These are phyloP conservation scores for Ascochyta clinopodiicola DNA, from an alignment of 2,329 filamentous ascomycete species.

Conservation along the genomic window DNA sequence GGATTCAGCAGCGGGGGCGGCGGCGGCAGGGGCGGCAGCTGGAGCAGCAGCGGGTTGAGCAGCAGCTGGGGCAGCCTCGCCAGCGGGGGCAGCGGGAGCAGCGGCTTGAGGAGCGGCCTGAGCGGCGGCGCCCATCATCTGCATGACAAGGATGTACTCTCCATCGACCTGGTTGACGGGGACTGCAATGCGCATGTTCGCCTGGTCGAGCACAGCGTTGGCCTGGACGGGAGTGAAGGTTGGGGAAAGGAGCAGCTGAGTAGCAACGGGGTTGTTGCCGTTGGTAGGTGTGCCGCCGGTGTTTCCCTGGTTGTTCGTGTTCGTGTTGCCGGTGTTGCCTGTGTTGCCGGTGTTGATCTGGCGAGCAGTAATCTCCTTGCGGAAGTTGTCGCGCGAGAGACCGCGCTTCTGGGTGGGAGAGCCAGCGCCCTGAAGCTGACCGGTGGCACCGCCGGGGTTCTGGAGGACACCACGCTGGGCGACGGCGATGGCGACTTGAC, in stretches of 20 bases:
- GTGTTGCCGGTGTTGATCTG: conserved; percentile 14
- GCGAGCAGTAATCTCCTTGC: conserved; percentile 30
- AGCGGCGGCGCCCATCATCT: conserved; percentile 27
- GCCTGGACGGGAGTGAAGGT: conserved; percentile 47
- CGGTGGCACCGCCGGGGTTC: conserved; percentile 47
- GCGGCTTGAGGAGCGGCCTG: conserved; percentile 20
- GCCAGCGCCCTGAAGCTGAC: conserved; percentile 34
- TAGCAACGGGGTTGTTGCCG: conserved; percentile 43
- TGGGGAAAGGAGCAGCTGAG: conserved; percentile 42
- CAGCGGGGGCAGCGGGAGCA: conserved; percentile 1
- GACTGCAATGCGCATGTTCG: conserved; percentile 47
- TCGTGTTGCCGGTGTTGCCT: not conserved
- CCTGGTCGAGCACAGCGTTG: conserved; percentile 42
- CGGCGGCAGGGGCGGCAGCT: not conserved
- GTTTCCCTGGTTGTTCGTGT: conserved; percentile 12
- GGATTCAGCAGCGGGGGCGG: conserved; percentile 1
- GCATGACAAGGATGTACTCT: conserved; percentile 47
- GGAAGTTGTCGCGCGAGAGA: conserved; percentile 31
- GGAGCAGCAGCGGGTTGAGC: conserved; percentile 13
- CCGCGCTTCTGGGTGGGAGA: conserved; percentile 27
- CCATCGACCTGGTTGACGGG: conserved; percentile 46
- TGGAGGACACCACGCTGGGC: conserved; percentile 46
- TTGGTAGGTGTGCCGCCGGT: conserved; percentile 34
- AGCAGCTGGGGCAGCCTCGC: conserved; percentile 13
- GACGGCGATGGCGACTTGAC: conserved; percentile 43